Conservation (phyloP, 345 rosid species). For the Corchorus olitorius region DNA sequence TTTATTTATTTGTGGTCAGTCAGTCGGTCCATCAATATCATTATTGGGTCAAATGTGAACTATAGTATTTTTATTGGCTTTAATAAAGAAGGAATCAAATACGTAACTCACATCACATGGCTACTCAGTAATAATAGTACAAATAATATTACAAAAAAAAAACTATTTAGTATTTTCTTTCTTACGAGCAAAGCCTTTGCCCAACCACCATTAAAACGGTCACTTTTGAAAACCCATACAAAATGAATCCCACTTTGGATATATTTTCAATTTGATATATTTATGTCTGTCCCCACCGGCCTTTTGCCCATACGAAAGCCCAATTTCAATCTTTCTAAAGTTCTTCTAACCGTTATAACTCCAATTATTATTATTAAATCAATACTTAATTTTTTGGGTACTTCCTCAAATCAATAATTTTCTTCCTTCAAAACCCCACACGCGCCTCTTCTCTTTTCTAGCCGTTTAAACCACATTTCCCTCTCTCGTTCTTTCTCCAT, state of each 20-base stretch:
- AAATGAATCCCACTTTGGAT: not conserved
- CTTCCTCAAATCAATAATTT: not conserved
- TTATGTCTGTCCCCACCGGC: not conserved
- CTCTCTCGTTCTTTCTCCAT: constrained; percentile 27
- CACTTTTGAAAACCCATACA: constrained; percentile 17
- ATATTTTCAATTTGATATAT: not conserved
- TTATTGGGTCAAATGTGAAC: no score
- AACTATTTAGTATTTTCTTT: not conserved
- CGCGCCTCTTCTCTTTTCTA: constrained; percentile 42
- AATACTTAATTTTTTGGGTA: no score
- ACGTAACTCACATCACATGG: constrained; percentile 11
- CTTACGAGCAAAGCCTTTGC: not conserved
- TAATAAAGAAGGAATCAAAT: no score
- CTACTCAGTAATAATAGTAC: not conserved
- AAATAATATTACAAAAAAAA: not conserved
- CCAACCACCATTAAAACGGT: constrained; percentile 33
- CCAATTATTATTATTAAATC: no score
- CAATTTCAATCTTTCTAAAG: not conserved
- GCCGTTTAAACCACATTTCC: constrained; percentile 58
- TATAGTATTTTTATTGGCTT: no score
- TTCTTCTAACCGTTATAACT: not conserved
- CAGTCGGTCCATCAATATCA: no score
- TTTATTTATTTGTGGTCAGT: no score
- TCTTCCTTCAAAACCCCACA: not conserved
- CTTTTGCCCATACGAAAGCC: no score